phyloP scores from a whole-genome alignment of 2,329 filamentous ascomycete species.

The Acrocalymma vagum region DNA sequence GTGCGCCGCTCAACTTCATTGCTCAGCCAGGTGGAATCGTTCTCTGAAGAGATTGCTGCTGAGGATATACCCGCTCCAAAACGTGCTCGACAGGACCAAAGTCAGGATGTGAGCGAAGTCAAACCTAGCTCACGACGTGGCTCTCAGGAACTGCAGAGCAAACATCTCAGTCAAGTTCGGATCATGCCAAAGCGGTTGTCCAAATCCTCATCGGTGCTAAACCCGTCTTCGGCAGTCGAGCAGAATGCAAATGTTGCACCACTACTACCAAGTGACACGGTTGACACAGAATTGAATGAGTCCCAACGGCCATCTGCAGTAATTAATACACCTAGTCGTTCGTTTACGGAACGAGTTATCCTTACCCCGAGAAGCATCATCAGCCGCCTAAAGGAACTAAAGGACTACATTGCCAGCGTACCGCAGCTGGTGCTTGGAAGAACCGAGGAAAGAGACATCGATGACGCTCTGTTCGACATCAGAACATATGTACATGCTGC shows the following conservation, averaged over 20 bases:
- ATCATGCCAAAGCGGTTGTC: conserved; percentile 19
- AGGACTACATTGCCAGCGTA: conserved; percentile 63
- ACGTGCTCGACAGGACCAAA: conserved; percentile 26
- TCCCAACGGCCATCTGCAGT: conserved; percentile 14
- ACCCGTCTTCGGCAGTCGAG: conserved; percentile 5
- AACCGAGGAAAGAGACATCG: conserved; percentile 73
- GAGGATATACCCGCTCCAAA: conserved; percentile 42
- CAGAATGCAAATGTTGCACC: conserved; percentile 17
- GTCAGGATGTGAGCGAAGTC: conserved; percentile 41
- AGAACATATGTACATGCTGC: conserved; percentile 78
- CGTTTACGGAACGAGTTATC: conserved; percentile 44
- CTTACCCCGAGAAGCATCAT: conserved; percentile 61
- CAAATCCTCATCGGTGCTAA: conserved; percentile 3
- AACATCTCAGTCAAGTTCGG: conserved; percentile 27
- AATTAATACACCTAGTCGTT: conserved; percentile 34
- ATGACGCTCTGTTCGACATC: conserved; percentile 82
- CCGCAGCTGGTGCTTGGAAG: conserved; percentile 65
- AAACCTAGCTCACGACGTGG: conserved; percentile 12
- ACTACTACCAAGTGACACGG: conserved; percentile 17
- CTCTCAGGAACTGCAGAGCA: conserved; percentile 10
- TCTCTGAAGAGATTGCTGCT: conserved; percentile 25
- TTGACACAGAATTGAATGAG: conserved; percentile 8
- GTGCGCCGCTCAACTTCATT: conserved; percentile 37
- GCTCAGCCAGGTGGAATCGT: conserved; percentile 37
- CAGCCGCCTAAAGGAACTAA: conserved; percentile 52